A percentile compares a stretch with the other conserved stretches of the same genome.
Conservation (phyloP, 768 basidiomycete genomes). For the Kwoniella sp. region DNA sequence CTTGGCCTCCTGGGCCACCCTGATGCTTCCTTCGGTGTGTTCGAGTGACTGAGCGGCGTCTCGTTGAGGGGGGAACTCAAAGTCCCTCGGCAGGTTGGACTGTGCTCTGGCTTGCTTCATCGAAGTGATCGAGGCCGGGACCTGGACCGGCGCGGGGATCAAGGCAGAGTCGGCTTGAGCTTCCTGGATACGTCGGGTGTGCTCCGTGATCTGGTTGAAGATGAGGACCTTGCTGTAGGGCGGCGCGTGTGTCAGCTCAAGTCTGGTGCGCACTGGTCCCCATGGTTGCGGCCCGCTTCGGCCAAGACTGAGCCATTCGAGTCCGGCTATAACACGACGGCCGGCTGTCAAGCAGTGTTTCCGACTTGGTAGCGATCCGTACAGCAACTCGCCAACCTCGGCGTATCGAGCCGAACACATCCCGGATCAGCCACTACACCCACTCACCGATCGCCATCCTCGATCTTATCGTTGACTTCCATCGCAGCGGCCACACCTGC, state of each 20-base stretch:
- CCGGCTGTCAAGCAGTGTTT: too few species aligned
- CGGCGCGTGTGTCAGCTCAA: too few species aligned
- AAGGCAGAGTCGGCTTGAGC: constrained; percentile 4
- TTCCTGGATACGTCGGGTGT: constrained; percentile 13
- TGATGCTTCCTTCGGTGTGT: background rate
- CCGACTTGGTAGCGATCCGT: too few species aligned
- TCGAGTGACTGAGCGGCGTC: constrained; percentile 4
- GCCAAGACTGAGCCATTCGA: too few species aligned
- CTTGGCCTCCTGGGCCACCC: constrained; percentile 4
- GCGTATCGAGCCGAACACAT: too few species aligned
- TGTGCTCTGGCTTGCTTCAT: constrained; percentile 11
- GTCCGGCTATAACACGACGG: too few species aligned
- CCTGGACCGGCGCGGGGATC: constrained; percentile 4
- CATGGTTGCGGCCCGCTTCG: too few species aligned
- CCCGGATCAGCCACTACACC: background rate
- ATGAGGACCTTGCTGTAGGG: constrained; percentile 6
- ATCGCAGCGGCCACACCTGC: constrained; percentile 16
- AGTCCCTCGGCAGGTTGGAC: constrained; percentile 14
- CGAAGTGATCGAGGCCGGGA: constrained; percentile 4
- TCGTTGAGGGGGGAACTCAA: constrained; percentile 15
- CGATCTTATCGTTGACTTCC: constrained; percentile 17
- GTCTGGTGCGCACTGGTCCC: too few species aligned
- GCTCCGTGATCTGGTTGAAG: constrained; percentile 12
- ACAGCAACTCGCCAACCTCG: too few species aligned
- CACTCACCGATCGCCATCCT: constrained; percentile 19